Evolutionary conservation across 2,329 filamentous ascomycete species (phyloP), one percentile per base, ranked within the genome.

Genomic region (Cryoendolithus antarcticus): DNA sequence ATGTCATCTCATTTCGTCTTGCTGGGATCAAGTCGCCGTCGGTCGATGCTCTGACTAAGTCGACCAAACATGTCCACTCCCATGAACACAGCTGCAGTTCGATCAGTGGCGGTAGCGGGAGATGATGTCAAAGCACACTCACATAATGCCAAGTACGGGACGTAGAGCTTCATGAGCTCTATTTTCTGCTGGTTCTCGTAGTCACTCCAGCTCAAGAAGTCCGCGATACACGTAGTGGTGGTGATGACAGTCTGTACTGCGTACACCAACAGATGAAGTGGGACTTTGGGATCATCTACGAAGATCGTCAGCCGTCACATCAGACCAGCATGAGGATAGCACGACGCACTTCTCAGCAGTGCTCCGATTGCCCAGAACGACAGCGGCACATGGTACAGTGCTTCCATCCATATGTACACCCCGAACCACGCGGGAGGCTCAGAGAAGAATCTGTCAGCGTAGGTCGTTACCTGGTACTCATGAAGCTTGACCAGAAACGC

Each of bases 371-470:
- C 71, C 74, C 74, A 80, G 9, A 76, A 38, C 34, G 70, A 75
- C 11, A 79, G 50, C 0, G 78, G 78, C 0, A 75, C 56, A 55
- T 82, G 77, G 51, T 74, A 77, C 11, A 74, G 41, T 2, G 72
- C 52, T 53, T 82, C 78, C 52, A 80, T 68, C 54, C 66, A 70
- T 19, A 69, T 65, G 51, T 72, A 77, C 9, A 63, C 47, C 8
- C 59, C 61, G 53, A 82, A 82, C 70, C 74, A 82, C 3, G 64
- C 55, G 2, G 76, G 76, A 2, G 74, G 66, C 3, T 62, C 52
- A 28, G 67, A 63, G 60, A 82, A 80, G 63, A 80, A 79, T 38
- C 69, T 72, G 52, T 82, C 78, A 9, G 67, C 64, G 55, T 79
- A 80, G 1, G 67, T 78, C 2, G 61, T 53, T 43, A 79, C 63